phyloP scores from a whole-genome alignment of 345 rosid species.

The Eucalyptus curtisii region DNA sequence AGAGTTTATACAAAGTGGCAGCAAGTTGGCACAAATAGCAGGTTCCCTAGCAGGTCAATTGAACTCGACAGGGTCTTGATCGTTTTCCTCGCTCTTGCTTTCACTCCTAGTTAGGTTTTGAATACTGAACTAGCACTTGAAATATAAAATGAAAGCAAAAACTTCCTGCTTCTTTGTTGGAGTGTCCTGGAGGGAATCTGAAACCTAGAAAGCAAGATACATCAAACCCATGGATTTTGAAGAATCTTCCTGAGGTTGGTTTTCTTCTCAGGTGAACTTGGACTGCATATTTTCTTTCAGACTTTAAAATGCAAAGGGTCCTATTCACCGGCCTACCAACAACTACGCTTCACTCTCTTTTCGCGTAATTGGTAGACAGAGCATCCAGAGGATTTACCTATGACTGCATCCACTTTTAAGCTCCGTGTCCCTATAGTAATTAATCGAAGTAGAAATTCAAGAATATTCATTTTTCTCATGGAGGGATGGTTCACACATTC shows the following conservation, averaged over 20 bases:
- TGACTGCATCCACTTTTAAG: not conserved
- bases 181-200: not conserved
- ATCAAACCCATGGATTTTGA: not conserved
- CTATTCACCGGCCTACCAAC: not conserved
- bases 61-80: not conserved
- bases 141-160: not conserved
- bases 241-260: not conserved
- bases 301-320: not conserved
- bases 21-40: not conserved
- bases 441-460: not conserved
- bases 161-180: not conserved
- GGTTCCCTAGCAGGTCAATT: not conserved
- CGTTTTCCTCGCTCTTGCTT: not conserved
- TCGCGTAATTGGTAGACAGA: not conserved
- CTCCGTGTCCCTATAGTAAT: not conserved
- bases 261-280: not conserved
- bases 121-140: not conserved
- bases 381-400: not conserved
- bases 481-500: not conserved
- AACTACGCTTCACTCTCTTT: not conserved
- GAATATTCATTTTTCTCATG: not conserved
- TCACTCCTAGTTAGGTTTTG: not conserved
- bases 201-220: not conserved
- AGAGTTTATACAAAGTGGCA: not conserved
- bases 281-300: not conserved